These are phyloP conservation scores for Scheffersomyces titani DNA, from an alignment of 1,139 yeast genomes.

Conservation along the genomic window DNA sequence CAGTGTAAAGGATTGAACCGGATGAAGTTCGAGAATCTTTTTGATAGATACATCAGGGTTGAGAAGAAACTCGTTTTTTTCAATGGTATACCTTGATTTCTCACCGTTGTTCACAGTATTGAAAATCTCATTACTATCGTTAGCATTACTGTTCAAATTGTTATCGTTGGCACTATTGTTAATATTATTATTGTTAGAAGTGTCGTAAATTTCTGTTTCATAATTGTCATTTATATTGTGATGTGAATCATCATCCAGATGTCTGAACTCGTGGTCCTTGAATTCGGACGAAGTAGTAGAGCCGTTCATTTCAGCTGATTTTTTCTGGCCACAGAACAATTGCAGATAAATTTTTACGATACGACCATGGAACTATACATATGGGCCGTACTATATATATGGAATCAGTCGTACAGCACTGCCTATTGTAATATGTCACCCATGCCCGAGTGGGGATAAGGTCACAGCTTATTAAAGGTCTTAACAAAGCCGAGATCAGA, in stretches of 20 bases:
- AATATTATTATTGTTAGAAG: background rate
- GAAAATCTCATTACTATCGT: background rate
- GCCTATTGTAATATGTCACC: background rate
- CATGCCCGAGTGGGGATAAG: background rate
- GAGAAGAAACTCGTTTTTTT: background rate
- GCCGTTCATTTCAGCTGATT: background rate
- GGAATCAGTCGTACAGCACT: background rate
- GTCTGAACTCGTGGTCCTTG: background rate
- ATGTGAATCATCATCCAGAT: background rate
- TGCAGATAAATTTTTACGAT: background rate
- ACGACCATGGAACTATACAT: background rate
- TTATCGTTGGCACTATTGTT: background rate
- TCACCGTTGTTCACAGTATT: background rate
- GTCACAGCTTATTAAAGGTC: background rate
- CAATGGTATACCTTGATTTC: background rate
- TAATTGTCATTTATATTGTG: background rate
- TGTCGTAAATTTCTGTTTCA: background rate
- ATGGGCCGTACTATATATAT: background rate
- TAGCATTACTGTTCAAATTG: background rate
- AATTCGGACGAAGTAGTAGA: background rate
- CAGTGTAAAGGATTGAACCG: background rate
- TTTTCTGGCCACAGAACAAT: background rate
- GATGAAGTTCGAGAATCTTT: background rate
- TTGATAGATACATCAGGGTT: background rate
- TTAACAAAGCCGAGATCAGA: background rate